Evolutionary conservation across 2,329 filamentous ascomycete species (phyloP).

Genomic region (Scorias spongiosa): DNA sequence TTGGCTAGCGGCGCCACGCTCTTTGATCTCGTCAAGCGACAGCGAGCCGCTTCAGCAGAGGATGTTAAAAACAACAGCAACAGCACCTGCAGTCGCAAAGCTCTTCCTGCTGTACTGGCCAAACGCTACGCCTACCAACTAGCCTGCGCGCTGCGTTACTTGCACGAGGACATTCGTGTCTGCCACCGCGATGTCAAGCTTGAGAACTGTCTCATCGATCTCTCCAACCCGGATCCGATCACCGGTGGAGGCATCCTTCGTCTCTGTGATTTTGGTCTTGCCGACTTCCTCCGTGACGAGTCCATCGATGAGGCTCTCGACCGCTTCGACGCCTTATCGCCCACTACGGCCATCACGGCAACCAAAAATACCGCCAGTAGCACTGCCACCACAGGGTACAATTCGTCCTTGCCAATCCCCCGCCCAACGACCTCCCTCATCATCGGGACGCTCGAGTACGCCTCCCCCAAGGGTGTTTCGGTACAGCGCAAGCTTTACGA

Average conservation of each 20-base stretch:
- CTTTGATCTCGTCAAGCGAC: constrained; percentile 44
- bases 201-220: constrained; percentile 51
- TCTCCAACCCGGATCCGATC: constrained; percentile 31
- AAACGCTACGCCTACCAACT: constrained; percentile 49
- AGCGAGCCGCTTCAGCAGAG: constrained; percentile 23
- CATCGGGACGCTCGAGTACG: constrained; percentile 45
- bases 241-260: constrained; percentile 40
- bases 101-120: constrained; percentile 36
- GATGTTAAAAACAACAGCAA: constrained; percentile 3
- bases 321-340: background rate
- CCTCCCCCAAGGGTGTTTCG: constrained; percentile 34
- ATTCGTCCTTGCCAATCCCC: background rate
- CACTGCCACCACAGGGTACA: background rate
- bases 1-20: constrained; percentile 49
- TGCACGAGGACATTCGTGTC: constrained; percentile 51
- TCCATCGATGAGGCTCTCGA: constrained; percentile 8
- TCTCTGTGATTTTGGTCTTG: constrained; percentile 55
- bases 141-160: constrained; percentile 47
- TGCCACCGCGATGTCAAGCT: constrained; percentile 56
- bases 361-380: background rate
- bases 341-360: background rate
- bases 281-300: constrained; percentile 48
- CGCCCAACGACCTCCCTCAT: constrained; percentile 25
- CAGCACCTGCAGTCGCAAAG: constrained; percentile 16
- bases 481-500: constrained; percentile 28